Base-by-base conservation (phyloP, 2,329 filamentous ascomycete species). In the Dactylellina drechsleri region DNA sequence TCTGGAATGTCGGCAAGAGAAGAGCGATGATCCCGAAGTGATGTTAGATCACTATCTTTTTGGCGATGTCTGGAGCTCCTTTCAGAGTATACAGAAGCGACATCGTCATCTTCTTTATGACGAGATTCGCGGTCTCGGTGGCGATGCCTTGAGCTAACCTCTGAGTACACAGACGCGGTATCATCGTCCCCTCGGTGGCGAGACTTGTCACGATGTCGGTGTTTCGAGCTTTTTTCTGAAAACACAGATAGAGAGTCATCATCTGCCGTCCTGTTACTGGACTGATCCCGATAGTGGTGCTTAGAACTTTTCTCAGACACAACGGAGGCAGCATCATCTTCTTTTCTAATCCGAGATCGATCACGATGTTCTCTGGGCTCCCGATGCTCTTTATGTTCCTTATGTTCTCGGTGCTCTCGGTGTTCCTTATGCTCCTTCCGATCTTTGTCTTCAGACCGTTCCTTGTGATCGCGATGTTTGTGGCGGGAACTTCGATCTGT, bases 401-500 rank as follows among this genome's bases (percentile, higher is more conserved):
- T 49, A 26, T 54, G 54, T n/a, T 66, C 47, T 26, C 26, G 8
- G 40, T 68, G 65, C n/a, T 68, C 65, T 23, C 23, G 16, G 36
- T 54, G 65, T 10, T 62, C 66, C 16, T n/a, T 13, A 16, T 57
- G 52, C 4, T 58, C 64, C 5, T 49, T 45, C n/a, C 54, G 60
- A 3, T 74, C 70, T 28, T 31, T 23, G 49, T 75, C 56, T 28
- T 75, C 70, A 18, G 47, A 50, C n/a, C 49, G 62, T 26, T 67
- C 70, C 16, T 65, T 68, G 18, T 67, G 70, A 41, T 75, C 71
- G 49, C 64, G 52, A 23, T 75, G 71, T 41, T 59, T 47, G 16
- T 68, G 71, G 18, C 71, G 71, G 2, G 71, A 75, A 15, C 71
- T 75, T 4, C 59, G 58, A 47, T 75, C 71, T 4, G 71, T 75